Evolutionary conservation across 306 rosid species (phyloP), one percentile per base, ranked within the genome.

Genomic region (Malus domestica): DNA sequence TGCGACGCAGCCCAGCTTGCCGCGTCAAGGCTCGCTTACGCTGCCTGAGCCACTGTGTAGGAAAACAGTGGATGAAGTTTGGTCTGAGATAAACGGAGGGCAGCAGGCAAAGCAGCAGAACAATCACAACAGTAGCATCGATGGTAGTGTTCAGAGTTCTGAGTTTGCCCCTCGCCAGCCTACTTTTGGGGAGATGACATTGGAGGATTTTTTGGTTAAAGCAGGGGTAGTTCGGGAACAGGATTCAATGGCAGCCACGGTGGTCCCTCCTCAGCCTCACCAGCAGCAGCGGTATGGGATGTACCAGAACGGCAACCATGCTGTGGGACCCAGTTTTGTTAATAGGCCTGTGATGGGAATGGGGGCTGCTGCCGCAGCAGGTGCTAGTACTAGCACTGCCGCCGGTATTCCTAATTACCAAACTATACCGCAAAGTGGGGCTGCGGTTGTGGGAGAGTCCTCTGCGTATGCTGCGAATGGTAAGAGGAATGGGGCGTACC

Each of bases 41-140:
- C 84, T 95, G 45, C 98, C 98, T 3, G 60, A 91, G 8, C 97
- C 92, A 16, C 85, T 95, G 5, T 92, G 87, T 9, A 32, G 87
- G 85, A 95, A 95, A 80, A 95, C 98, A 0, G 98, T 95, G 25
- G 98, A 95, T 0, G 90, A 95, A 70, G 98, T 95, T 70, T 95
- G 98, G 98, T 92, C 93, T 25, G 96, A 92, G 74, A 95, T 95
- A 52, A 90, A 90, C 67, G 82, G 76, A 62, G 84, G 67, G 66
- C 84, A 84, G 23, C 49, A 74, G 27, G 70, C 57, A 19, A 77
- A 79, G 22, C 83, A 79, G 15, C 85, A 55, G 23, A 73, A 68
- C 25, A 63, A 18, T 35, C 70, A 29, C 42, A 62, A 25, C 35
- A 58, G 57, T 45, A 77, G n/a, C 1, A 72, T 54, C 8, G 80